These are phyloP conservation scores for Entomortierella parvispora DNA, from an alignment of 192 early-diverging fungal genomes.

Conservation along the genomic window DNA sequence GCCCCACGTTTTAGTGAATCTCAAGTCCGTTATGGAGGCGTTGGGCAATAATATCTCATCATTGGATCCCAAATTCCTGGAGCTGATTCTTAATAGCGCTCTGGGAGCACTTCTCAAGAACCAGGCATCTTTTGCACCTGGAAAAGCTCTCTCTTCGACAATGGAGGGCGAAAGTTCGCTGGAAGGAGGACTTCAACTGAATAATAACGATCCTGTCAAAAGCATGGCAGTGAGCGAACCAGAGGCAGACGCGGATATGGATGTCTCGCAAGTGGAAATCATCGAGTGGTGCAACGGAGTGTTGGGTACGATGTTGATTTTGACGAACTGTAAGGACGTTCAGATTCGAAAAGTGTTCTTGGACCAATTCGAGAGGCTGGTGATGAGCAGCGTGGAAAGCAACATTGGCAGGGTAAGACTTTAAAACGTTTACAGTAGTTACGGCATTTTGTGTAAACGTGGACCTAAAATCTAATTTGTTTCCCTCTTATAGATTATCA, in stretches of 20 bases:
- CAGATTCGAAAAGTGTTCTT: conserved; percentile 20
- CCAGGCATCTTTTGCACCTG: conserved; percentile 42
- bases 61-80: conserved; percentile 30
- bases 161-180: not conserved
- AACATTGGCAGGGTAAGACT: conserved; percentile 29
- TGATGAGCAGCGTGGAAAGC: conserved; percentile 49
- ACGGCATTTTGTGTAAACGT: no score
- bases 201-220: not conserved
- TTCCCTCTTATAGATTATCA: conserved; percentile 21
- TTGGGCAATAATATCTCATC: conserved; percentile 26
- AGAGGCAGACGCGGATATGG: conserved; percentile 29
- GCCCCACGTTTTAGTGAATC: conserved; percentile 54
- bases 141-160: conserved; percentile 2
- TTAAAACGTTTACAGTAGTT: no score
- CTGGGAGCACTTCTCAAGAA: conserved; percentile 33
- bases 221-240: not conserved
- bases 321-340: conserved; percentile 32
- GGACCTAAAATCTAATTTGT: not conserved
- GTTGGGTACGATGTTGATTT: conserved; percentile 41
- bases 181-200: conserved; percentile 19
- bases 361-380: conserved; percentile 33
- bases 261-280: conserved; percentile 39
- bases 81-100: conserved; percentile 36
- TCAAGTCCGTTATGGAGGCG: conserved; percentile 57
- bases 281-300: conserved; percentile 48